phyloP scores from a whole-genome alignment of 768 basidiomycete genomes.

The Fomitopsis serialis region DNA sequence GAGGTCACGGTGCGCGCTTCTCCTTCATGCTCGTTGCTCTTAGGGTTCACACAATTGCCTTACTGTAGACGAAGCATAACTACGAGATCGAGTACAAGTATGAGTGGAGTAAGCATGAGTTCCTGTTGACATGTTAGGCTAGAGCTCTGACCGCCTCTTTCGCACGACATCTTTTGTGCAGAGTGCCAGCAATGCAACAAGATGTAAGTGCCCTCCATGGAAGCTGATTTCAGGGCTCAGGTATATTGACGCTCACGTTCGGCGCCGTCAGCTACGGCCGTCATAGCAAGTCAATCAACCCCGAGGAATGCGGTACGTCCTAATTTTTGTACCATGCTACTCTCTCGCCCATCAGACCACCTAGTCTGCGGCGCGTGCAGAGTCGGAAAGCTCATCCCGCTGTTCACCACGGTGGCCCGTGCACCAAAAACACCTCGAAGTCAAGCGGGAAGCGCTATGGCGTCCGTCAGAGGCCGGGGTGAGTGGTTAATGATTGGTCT shows the following conservation, averaged over 20 bases:
- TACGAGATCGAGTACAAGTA: constrained; percentile 74
- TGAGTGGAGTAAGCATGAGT: constrained; percentile 56
- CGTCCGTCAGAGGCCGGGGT: constrained; percentile 13
- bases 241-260: not conserved
- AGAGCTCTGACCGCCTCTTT: too few relatives aligned
- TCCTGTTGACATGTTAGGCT: not conserved
- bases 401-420: constrained; percentile 37
- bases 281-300: constrained; percentile 65
- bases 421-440: constrained; percentile 29
- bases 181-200: constrained; percentile 63
- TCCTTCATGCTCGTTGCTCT: not conserved
- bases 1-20: constrained; percentile 51
- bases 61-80: constrained; percentile 55
- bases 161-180: constrained; percentile 18
- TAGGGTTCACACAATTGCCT: not conserved
- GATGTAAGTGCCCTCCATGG: constrained; percentile 35
- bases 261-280: constrained; percentile 55
- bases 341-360: not conserved
- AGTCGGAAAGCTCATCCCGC: constrained; percentile 50
- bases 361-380: constrained; percentile 67
- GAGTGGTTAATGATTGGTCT: not conserved
- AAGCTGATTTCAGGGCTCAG: too few relatives aligned
- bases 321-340: not conserved
- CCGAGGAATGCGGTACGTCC: constrained; percentile 58
- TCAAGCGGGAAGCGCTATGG: constrained; percentile 12